Percentiles rank a stretch among this genome's conserved stretches.
Conservation (phyloP, 495 filamentous ascomycete species). For the Neurospora sp. region DNA sequence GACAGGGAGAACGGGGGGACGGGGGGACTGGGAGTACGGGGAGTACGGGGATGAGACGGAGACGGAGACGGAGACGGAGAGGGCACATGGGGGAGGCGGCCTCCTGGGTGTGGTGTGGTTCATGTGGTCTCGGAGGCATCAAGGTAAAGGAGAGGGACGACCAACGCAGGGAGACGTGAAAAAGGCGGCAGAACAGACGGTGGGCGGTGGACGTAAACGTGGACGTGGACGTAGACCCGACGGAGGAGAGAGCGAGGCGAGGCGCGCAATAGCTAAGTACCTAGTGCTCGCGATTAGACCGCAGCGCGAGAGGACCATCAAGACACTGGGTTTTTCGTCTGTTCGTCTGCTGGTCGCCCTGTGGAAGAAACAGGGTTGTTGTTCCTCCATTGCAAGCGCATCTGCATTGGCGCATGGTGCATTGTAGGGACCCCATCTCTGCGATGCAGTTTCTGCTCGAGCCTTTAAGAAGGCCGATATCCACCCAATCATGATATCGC, state of each 20-base stretch:
- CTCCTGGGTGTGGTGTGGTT: neutral
- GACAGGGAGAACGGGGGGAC: neutral
- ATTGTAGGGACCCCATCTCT: neutral
- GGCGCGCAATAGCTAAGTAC: neutral
- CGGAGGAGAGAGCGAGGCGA: neutral
- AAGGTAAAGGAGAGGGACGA: neutral
- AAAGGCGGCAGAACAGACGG: neutral
- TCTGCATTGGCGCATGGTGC: neutral
- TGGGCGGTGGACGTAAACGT: neutral
- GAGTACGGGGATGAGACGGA: neutral
- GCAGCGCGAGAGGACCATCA: neutral
- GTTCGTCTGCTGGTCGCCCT: neutral
- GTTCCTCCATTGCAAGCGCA: neutral
- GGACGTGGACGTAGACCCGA: neutral
- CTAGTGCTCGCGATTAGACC: neutral
- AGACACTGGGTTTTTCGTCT: neutral
- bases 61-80: neutral
- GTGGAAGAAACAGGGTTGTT: neutral
- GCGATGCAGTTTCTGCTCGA: neutral
- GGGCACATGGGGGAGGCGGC: neutral
- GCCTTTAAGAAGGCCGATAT: neutral
- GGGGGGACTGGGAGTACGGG: neutral
- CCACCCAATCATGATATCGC: neutral
- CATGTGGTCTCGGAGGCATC: neutral
- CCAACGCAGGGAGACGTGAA: neutral